Evolutionary conservation across 495 filamentous ascomycete species (phyloP).

Genomic region (Daldinia grandis): DNA sequence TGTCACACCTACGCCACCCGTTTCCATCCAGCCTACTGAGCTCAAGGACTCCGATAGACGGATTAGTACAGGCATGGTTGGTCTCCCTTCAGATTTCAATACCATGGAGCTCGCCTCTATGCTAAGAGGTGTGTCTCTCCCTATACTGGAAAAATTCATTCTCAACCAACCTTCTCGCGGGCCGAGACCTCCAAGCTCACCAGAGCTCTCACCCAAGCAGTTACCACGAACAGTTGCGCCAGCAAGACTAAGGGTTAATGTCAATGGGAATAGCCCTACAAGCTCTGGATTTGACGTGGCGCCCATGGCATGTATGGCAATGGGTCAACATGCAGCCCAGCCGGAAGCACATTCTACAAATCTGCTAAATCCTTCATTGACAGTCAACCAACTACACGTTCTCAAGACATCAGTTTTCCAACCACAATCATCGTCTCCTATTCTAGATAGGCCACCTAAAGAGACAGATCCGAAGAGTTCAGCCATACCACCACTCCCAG

Average conservation of each 20-base stretch:
- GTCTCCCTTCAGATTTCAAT: constrained; percentile 40
- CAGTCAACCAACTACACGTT: background rate
- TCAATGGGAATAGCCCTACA: background rate
- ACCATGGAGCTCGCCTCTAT: constrained; percentile 35
- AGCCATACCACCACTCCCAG: constrained; percentile 36
- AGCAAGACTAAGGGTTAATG: background rate
- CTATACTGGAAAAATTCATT: constrained; percentile 42
- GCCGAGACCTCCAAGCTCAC: constrained; percentile 36
- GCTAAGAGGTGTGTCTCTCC: constrained; percentile 46
- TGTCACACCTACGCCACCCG: constrained; percentile 1
- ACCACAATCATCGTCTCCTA: background rate
- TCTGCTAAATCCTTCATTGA: background rate
- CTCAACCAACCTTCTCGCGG: constrained; percentile 40
- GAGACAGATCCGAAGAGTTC: constrained; percentile 2
- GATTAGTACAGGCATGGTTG: constrained; percentile 49
- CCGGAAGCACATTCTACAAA: background rate
- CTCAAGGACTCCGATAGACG: constrained; percentile 38
- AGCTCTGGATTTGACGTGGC: constrained; percentile 1
- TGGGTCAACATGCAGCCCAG: background rate
- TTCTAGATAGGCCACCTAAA: background rate
- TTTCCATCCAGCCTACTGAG: constrained; percentile 11
- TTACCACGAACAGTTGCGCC: constrained; percentile 35
- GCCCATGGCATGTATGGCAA: constrained; percentile 19
- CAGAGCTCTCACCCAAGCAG: constrained; percentile 48
- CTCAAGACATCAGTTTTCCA: constrained; percentile 11